Evolutionary conservation across 2,329 filamentous ascomycete genomes (phyloP), one percentile per base, ranked within the genome.

Genomic region (Penicillium sp.): DNA sequence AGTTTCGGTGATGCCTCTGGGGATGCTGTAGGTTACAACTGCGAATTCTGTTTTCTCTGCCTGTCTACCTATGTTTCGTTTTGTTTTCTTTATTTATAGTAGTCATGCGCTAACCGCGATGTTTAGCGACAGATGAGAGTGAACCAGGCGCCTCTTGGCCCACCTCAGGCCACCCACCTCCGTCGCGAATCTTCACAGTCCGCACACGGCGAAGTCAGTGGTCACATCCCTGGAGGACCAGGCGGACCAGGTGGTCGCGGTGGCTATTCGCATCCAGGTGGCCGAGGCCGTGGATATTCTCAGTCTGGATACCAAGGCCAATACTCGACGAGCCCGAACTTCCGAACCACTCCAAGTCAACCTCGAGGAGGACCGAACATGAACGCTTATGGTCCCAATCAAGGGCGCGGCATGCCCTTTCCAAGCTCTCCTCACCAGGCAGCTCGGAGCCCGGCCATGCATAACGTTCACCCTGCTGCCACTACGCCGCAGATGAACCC

Each of bases 101-200:
- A 52, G 26, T 26, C 52, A 38, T 61, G 61, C 48, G 56, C 50
- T 60, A 56, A 52, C 55, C 57, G 47, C 63, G 63, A 62, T 55
- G 42, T 66, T 46, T 38, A 87, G 83, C 83, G 83, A 68, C 85
- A 91, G 75, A 83, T 88, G 76, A 84, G 87, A 77, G 83, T 87
- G 48, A 79, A 84, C 63, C 83, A 86, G 64, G 82, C 83, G 63
- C 81, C 82, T 59, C 79, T 82, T 62, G 79, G 81, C 59, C 79
- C 85, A 59, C 77, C 83, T 55, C 88, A 88, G 66, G 81, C 84
- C n/a, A 83, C 82, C 62, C 92, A 97, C 74, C 83, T 90, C 65
- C 88, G 93, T 67, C 88, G 91, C 65, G 89, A 93, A 71, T 97
- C 93, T 28, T 88, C 88, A 38, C 91, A 94, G 68, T 95, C 90